Evolutionary conservation across 257 asterid genomes (phyloP), one percentile per base, ranked within the genome.

Genomic region (Forsythia suspensa): DNA sequence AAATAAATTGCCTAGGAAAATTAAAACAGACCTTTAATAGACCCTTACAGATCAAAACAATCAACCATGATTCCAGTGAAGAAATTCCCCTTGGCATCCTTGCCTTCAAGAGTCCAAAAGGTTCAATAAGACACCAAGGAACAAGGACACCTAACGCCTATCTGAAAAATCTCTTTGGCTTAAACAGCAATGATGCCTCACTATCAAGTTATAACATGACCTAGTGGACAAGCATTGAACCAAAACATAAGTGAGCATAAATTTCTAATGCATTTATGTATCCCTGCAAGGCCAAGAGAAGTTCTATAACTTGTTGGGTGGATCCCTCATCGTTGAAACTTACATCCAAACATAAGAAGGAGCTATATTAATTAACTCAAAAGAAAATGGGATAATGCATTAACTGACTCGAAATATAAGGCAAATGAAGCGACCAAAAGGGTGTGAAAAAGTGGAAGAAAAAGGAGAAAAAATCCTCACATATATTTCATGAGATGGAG

Each of bases 11-110:
- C 24, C 29, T 51, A 41, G 44, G 57, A 48, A 38, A 69, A 59
- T 46, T 8, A 5, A 46, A 46, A 8, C 12, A 46, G 55, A 2
- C 12, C 16, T 12, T 8, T 42, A 8, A 8, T 46, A 46, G 12
- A 46, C 55, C 16, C 55, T 8, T 0, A 46, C 55, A 46, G 16
- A 46, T n/a, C 29, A 5, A 21, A 59, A 59, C 1, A 9, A 59
- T n/a, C 36, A 21, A 59, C 13, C 37, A 20, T 61, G 9, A 34
- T 4, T 10, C 8, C 24, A 13, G 15, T 43, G 24, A 66, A 43
- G 11, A 29, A 24, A 43, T 68, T 46, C 73, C 74, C 16, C 52
- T 75, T 52, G 6, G 71, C 80, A 65, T 72, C 59, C 46, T 55
- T 41, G 44, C 70, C 38, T 16, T 76, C 71, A 70, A 40, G 42